Evolutionary conservation across 2,329 filamentous ascomycete species (phyloP).

Genomic region (Davidsoniella eucalypti): DNA sequence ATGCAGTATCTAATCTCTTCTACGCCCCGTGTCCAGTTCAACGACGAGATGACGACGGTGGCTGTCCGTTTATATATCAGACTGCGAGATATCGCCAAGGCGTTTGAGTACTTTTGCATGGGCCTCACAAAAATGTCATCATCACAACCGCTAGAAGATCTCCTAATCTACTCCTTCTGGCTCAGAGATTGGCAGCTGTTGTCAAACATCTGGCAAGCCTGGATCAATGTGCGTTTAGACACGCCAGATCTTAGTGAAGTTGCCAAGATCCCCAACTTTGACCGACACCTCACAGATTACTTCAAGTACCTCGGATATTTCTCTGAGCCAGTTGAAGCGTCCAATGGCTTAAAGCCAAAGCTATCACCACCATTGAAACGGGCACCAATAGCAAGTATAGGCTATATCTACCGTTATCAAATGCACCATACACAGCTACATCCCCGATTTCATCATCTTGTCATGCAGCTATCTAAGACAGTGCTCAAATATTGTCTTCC

Average conservation of each 20-base stretch:
- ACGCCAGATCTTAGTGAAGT: constrained; percentile 6
- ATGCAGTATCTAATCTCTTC: constrained; percentile 11
- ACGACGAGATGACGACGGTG: constrained; percentile 8
- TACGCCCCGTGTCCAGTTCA: constrained; percentile 8
- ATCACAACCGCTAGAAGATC: constrained; percentile 10
- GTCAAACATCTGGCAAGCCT: constrained; percentile 8
- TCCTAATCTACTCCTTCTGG: constrained; percentile 11
- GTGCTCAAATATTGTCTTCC: constrained; percentile 3
- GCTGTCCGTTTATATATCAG: constrained; percentile 12
- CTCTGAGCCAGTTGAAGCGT: no score
- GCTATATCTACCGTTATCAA: constrained; percentile 9
- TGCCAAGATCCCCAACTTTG: constrained; percentile 9
- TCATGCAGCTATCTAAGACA: constrained; percentile 3
- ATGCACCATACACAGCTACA: neutral
- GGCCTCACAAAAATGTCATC: constrained; percentile 8
- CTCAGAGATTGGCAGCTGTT: constrained; percentile 10
- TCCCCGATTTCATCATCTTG: constrained; percentile 9
- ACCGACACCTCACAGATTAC: constrained; percentile 1
- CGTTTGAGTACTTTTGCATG: constrained; percentile 10
- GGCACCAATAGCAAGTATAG: neutral
- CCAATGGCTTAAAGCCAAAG: no score
- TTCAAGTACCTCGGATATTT: constrained; percentile 4
- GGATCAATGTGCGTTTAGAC: constrained; percentile 7
- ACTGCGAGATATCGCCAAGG: constrained; percentile 10
- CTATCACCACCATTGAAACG: no score